phyloP scores from a whole-genome alignment of 805 yeast genomes.

The Candida namnaoensis region DNA sequence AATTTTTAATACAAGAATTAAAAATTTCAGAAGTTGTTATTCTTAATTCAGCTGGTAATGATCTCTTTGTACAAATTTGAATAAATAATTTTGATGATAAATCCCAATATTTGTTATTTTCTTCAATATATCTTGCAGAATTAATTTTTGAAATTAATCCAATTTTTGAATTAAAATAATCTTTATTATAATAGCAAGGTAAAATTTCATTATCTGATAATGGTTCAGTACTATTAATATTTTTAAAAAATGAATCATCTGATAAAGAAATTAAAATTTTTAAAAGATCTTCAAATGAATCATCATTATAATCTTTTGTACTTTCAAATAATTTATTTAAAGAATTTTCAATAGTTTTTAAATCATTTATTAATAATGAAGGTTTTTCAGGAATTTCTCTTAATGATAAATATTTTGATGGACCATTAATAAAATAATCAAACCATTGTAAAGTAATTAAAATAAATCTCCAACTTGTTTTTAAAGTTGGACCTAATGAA shows the following conservation, averaged over 20 bases:
- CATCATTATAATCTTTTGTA: conserved; percentile 42
- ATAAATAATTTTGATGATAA: conserved; percentile 37
- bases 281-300: conserved; percentile 41
- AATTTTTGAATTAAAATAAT: conserved; percentile 45
- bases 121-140: conserved; percentile 35
- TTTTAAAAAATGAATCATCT: conserved; percentile 11
- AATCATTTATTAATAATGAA: conserved; percentile 34
- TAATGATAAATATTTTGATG: conserved; percentile 27
- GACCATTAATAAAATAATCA: conserved; percentile 61
- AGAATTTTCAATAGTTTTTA: conserved; percentile 44
- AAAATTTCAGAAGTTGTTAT: conserved; percentile 40
- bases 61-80: conserved; percentile 33
- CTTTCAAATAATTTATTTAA: conserved; percentile 56
- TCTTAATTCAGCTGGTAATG: conserved; percentile 34
- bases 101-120: conserved; percentile 37
- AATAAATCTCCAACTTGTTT: conserved; percentile 56
- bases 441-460: conserved; percentile 71
- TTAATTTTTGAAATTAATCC: conserved; percentile 45
- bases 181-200: conserved; percentile 46
- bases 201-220: conserved; percentile 11
- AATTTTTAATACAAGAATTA: conserved; percentile 35
- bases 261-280: conserved; percentile 37
- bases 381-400: conserved; percentile 35
- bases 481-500: conserved; percentile 72
- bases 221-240: conserved; percentile 12